Conservation (phyloP, 345 rosid genomes). For the Cardamine occulta region DNA sequence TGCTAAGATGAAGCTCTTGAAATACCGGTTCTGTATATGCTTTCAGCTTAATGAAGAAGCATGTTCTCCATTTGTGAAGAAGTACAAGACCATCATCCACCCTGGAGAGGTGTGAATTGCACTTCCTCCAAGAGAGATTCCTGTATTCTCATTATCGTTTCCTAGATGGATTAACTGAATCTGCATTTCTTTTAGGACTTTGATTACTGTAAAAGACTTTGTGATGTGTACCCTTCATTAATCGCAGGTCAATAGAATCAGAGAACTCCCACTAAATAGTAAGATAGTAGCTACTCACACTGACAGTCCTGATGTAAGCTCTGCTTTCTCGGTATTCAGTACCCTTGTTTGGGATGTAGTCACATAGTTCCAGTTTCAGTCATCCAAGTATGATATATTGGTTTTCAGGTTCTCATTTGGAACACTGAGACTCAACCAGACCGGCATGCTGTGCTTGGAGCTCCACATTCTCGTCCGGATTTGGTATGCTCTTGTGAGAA, state of each 20-base stretch:
- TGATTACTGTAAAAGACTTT: background rate
- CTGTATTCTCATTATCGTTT: background rate
- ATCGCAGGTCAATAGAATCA: constrained; percentile 88
- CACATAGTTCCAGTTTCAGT: constrained; percentile 17
- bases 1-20: background rate
- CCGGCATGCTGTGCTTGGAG: constrained; percentile 91
- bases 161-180: background rate
- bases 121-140: background rate
- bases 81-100: constrained; percentile 92
- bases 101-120: constrained; percentile 84
- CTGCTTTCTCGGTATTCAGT: background rate
- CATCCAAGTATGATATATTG: constrained; percentile 24
- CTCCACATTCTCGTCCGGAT: constrained; percentile 84
- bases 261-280: constrained; percentile 88
- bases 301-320: constrained; percentile 84
- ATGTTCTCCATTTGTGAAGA: constrained; percentile 84
- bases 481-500: constrained; percentile 54
- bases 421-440: constrained; percentile 92
- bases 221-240: constrained; percentile 1
- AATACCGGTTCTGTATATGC: background rate
- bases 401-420: constrained; percentile 89
- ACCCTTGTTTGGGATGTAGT: constrained; percentile 7
- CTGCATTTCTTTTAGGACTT: background rate
- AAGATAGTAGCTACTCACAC: constrained; percentile 95
- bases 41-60: constrained; percentile 82